Evolutionary conservation across 2,329 filamentous ascomycete species (phyloP), one percentile per base, ranked within the genome.

Genomic region (Xylaria sp.): DNA sequence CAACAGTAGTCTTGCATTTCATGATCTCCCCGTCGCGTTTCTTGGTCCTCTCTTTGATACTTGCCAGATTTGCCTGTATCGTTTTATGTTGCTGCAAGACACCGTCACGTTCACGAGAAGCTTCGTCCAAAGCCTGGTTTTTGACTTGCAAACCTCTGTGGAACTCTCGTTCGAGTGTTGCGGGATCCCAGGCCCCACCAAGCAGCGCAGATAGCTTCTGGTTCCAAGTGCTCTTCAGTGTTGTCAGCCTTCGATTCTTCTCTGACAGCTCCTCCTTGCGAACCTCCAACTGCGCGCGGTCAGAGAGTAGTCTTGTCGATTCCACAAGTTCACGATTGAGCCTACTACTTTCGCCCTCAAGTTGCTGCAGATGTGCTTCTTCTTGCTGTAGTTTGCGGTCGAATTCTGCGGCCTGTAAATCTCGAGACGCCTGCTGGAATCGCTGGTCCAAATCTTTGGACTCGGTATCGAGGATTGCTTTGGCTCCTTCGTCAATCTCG

Each of bases 291-390:
- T 92, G 91, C 13, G 95, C 96, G 43, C 94, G 87, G 70, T 97
- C 94, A 4, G 91, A 89, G 6, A 94, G 93, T 65, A 92, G 87
- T 65, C 90, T 90, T 2, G 92, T 97, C 66, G 91, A 93, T 74
- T 97, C 91, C 9, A 94, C 87, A 41, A 97, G 87, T 76, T 98
- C 95, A n/a, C 86, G 83, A 52, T 91, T 90, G 32, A 98, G 84
- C 72, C 85, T 89, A 41, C 92, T 89, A 67, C 87, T 90, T 74
- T 91, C 89, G 23, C 87, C 88, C 74, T 97, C 93, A 1, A 97
- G 81, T 50, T 86, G 84, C 69, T 88, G 87, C 12, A 97, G 83
- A 70, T 89, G 86, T 15, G 83, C 80, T 59, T 93, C 91, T 60
- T 90, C 87, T 36, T 88, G 83, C 53, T 89, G 85, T 23, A 97